These are phyloP conservation scores for Clathrospora elynae DNA, from an alignment of 2,329 filamentous ascomycete genomes.

Conservation along the genomic window DNA sequence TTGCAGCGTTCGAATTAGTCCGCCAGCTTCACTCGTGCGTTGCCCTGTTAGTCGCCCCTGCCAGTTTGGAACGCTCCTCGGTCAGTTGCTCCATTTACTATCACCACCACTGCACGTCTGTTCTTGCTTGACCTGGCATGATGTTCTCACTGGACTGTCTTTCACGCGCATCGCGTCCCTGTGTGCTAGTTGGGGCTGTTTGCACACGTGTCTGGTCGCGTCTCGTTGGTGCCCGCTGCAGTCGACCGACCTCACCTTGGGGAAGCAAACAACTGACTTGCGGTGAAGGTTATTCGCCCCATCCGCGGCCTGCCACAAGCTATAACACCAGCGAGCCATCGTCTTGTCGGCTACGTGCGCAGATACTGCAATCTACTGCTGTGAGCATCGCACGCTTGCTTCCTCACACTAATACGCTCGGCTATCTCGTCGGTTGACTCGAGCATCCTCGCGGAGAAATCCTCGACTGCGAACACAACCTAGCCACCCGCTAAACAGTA, in stretches of 20 bases:
- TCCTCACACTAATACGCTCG: constrained; percentile 26
- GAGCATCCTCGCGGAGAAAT: constrained; percentile 19
- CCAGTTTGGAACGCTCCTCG: constrained; percentile 19
- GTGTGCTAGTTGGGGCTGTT: constrained; percentile 28
- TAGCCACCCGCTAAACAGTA: constrained; percentile 15
- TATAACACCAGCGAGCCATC: constrained; percentile 35
- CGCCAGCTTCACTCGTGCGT: constrained; percentile 14
- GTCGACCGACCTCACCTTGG: constrained; percentile 23
- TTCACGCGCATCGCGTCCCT: constrained; percentile 15
- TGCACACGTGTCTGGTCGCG: constrained; percentile 38
- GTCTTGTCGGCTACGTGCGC: constrained; percentile 37
- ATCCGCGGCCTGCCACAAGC: constrained; percentile 25
- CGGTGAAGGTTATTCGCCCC: constrained; percentile 35
- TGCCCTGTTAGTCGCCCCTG: constrained; percentile 19
- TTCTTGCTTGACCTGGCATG: constrained; percentile 1
- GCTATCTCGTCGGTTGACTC: constrained; percentile 32
- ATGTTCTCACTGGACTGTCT: neutral
- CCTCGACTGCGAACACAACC: constrained; percentile 13
- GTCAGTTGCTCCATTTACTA: constrained; percentile 20
- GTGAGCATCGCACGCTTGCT: constrained; percentile 28
- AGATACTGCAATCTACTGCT: constrained; percentile 38
- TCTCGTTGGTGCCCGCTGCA: constrained; percentile 33
- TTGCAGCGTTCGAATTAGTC: constrained; percentile 46
- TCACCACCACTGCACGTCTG: constrained; percentile 3
- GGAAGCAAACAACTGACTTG: constrained; percentile 47